Evolutionary conservation across 352 stramenopile genomes (phyloP).

Genomic region (Pythium insidiosum): DNA sequence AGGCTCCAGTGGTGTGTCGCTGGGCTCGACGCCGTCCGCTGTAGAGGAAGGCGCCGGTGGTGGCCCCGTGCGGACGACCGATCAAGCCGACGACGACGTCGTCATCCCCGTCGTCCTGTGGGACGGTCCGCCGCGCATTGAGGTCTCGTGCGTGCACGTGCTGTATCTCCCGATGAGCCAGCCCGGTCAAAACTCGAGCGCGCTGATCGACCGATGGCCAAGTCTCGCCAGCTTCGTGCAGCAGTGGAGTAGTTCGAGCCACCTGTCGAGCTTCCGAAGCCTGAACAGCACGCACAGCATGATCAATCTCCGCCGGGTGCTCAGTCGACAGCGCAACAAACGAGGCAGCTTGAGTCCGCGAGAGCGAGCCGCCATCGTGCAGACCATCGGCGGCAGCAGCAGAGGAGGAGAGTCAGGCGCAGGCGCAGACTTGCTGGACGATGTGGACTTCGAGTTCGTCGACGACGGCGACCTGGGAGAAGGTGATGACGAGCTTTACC

Average conservation of each 20-base stretch:
- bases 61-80: slow-evolving; percentile 8
- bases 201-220: slow-evolving; percentile 19
- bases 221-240: slow-evolving; percentile 24
- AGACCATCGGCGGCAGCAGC: not conserved
- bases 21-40: no score
- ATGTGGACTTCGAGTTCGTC: slow-evolving; percentile 28
- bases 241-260: slow-evolving; percentile 18
- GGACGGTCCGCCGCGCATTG: slow-evolving; percentile 38
- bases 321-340: slow-evolving; percentile 17
- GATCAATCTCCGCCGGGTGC: slow-evolving; percentile 17
- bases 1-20: no score
- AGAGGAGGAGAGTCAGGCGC: not conserved
- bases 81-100: slow-evolving; percentile 29
- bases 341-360: slow-evolving; percentile 8
- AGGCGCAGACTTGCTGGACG: slow-evolving; percentile 12
- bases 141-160: slow-evolving; percentile 51
- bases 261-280: slow-evolving; percentile 5
- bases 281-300: slow-evolving; percentile 16
- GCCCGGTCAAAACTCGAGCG: slow-evolving; percentile 61
- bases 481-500: slow-evolving; percentile 24
- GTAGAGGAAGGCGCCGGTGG: not conserved
- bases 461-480: slow-evolving; percentile 21
- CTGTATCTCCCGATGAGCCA: slow-evolving; percentile 52
- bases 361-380: slow-evolving; percentile 2
- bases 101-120: slow-evolving; percentile 67